Base-by-base conservation (phyloP, 163 green algal genomes). In the Scenedesmus sp. region DNA sequence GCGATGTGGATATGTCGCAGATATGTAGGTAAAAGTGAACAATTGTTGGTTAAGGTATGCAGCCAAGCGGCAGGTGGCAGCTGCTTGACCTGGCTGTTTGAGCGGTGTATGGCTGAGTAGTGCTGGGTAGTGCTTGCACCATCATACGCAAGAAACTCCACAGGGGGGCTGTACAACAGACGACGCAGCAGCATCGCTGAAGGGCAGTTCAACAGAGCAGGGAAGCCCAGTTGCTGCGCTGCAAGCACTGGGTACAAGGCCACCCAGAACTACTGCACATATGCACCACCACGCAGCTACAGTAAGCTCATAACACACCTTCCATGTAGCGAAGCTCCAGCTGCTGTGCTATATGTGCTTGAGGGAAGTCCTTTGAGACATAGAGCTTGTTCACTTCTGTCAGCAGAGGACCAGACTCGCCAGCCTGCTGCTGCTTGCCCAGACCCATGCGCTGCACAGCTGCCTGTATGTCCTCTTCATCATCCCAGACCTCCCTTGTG, bases 401-500 rank as follows among this genome's bases (percentile, higher is more conserved):
- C n/a, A 91, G 74, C 23, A 91, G 56, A 10, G 74, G 87, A 2
- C 26, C 26, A 46, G 23, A 70, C 56, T 62, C 81, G 73, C 76
- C 57, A 52, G 59, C 3, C 59, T 86, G 73, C 87, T 85, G 70
- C 9, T 83, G n/a, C 10, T 76, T 91, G 73, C 52, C 76, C 9
- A 52, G 13, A n/a, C 87, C 87, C 74, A 91, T 20, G 23, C 76
- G 74, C 59, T 79, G 10, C 57, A 82, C 87, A 18, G 87, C 87
- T 60, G 52, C 74, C 18, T 86, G 57, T 10, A 91, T 79, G 70
- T 91, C 87, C 83, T 91, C 87, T 54, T 91, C 87, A 23, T 91
- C 87, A 52, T 91, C 87, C 87, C 87, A 91, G 16, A 87, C 81
- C 55, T 91, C 87, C 57, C 52, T 46, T 46, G 87, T 91, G 46